phyloP scores from a whole-genome alignment of 805 yeast genomes.

The Candida gorgasii region DNA sequence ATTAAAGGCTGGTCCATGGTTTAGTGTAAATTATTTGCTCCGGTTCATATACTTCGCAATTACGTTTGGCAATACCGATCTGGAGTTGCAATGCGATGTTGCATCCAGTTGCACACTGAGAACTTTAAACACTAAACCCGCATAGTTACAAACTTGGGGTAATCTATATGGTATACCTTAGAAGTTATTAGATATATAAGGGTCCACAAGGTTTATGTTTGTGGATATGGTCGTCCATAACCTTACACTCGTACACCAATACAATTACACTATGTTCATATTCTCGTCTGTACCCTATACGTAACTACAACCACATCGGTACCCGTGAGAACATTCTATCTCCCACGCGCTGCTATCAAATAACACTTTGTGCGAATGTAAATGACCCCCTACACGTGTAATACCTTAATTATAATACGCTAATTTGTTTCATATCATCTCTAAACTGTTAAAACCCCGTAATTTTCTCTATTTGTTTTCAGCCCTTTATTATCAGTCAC shows the following conservation, averaged over 20 bases:
- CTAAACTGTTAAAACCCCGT: not conserved
- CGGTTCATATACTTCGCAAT: too few relatives aligned
- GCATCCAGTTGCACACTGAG: too few relatives aligned
- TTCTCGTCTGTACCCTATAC: too few relatives aligned
- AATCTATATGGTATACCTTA: too few relatives aligned
- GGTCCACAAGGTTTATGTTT: too few relatives aligned
- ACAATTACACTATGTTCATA: too few relatives aligned
- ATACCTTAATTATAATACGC: not conserved
- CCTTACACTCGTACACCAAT: too few relatives aligned
- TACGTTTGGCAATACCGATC: not conserved
- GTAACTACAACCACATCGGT: too few relatives aligned
- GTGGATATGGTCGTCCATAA: too few relatives aligned
- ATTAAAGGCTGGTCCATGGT: not conserved
- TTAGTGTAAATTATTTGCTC: not conserved
- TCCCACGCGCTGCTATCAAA: not conserved
- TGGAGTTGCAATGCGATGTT: not conserved
- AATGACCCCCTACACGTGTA: constrained; percentile 1
- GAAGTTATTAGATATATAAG: too few relatives aligned
- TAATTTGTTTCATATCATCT: not conserved
- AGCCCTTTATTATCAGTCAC: not conserved
- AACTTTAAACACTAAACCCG: too few relatives aligned
- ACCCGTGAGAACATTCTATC: not conserved
- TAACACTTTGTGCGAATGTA: not conserved
- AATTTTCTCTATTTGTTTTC: not conserved
- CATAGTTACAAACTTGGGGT: too few relatives aligned